Conservation (phyloP, 73 alveolate genomes). For the Paramecium caudatum region DNA sequence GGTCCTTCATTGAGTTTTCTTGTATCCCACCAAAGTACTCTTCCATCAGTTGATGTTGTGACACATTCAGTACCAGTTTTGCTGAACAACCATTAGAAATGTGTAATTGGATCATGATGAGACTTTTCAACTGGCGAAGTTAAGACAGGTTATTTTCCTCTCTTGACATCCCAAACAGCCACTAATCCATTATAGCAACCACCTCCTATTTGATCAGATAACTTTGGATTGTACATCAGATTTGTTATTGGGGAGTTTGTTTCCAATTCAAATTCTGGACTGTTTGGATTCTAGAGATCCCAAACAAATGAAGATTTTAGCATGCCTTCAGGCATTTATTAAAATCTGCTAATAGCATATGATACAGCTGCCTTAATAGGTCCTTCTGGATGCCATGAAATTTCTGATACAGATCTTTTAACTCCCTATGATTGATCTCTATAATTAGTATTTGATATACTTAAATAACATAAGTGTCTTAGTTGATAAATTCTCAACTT, state of each 20-base stretch:
- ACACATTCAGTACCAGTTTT: conserved; percentile 96
- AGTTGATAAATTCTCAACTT: conserved; percentile 94
- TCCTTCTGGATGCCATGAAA: conserved; percentile 98
- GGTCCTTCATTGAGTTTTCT: conserved; percentile 94
- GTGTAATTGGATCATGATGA: conserved; percentile 97
- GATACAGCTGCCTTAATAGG: conserved; percentile 89
- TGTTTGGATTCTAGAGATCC: conserved; percentile 95
- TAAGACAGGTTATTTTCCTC: conserved; percentile 88
- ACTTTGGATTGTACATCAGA: conserved; percentile 92
- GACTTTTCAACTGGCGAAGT: conserved; percentile 94
- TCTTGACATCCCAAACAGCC: conserved; percentile 93
- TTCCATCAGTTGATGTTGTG: conserved; percentile 95
- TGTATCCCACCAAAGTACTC: conserved; percentile 96
- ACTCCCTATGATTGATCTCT: conserved; percentile 75
- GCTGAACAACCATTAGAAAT: conserved; percentile 94
- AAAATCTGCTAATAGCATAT: conserved; percentile 88
- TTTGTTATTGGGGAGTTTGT: conserved; percentile 94
- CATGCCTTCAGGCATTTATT: conserved; percentile 92
- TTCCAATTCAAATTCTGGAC: conserved; percentile 89
- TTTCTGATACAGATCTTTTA: conserved; percentile 94
- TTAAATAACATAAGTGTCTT: conserved; percentile 97
- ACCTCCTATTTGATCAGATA: conserved; percentile 93
- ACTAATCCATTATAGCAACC: conserved; percentile 97
- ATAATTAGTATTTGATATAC: conserved; percentile 82
- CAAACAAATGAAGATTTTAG: conserved; percentile 86